phyloP scores from a whole-genome alignment of 2,329 filamentous ascomycete species.

The Colletotrichum abscissum region DNA sequence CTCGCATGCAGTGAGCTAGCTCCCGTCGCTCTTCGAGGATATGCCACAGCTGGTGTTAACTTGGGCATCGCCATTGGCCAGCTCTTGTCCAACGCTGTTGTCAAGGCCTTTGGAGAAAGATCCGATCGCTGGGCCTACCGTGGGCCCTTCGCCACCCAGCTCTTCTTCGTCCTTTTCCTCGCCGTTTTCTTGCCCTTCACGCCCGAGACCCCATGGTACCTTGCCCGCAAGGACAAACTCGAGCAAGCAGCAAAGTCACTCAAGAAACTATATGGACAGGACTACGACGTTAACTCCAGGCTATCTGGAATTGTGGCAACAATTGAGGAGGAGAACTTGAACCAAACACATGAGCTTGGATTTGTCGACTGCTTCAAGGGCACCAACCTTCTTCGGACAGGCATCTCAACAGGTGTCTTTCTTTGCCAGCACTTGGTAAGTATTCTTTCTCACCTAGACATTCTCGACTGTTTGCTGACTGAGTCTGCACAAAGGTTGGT shows the following conservation, averaged over 20 bases:
- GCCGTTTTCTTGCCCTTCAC: slow-evolving; percentile 57
- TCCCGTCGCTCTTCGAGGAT: slow-evolving; percentile 66
- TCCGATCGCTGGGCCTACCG: slow-evolving; percentile 60
- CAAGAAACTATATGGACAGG: slow-evolving; percentile 55
- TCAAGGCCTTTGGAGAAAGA: slow-evolving; percentile 52
- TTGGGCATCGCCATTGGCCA: slow-evolving; percentile 72
- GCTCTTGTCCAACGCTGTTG: slow-evolving; percentile 62
- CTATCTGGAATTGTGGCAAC: slow-evolving; percentile 69
- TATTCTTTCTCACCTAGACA: too few relatives aligned
- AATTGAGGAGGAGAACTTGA: slow-evolving; percentile 57
- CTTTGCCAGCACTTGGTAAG: slow-evolving; percentile 73
- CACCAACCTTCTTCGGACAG: slow-evolving; percentile 62
- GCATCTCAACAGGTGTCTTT: slow-evolving; percentile 70
- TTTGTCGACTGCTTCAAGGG: slow-evolving; percentile 64
- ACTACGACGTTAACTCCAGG: slow-evolving; percentile 58
- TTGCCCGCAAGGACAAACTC: slow-evolving; percentile 53
- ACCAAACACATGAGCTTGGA: slow-evolving; percentile 57
- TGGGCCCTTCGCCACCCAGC: slow-evolving; percentile 60
- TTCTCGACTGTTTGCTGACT: too few relatives aligned
- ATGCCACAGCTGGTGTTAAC: slow-evolving; percentile 70
- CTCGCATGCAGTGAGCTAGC: slow-evolving; percentile 72
- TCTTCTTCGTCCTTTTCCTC: slow-evolving; percentile 59
- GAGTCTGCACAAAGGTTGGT: too few relatives aligned
- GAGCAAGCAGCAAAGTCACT: slow-evolving; percentile 55
- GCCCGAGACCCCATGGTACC: slow-evolving; percentile 63